Evolutionary conservation across 2,329 filamentous ascomycete genomes (phyloP).

Genomic region (Penicillium sp.): DNA sequence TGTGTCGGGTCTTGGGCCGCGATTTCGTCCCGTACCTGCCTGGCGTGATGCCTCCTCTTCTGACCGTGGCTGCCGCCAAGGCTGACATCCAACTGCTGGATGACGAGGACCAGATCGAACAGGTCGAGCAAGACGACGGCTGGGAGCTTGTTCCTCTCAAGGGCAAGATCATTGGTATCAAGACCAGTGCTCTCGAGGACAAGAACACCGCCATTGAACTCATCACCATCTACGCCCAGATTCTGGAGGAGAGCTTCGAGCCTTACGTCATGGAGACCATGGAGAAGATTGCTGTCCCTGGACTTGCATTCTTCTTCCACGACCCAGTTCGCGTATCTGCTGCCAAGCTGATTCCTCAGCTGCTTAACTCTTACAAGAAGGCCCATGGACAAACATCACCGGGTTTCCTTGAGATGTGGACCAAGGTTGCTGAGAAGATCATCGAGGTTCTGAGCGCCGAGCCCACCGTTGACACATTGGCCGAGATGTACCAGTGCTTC

Average conservation of each 20-base stretch:
- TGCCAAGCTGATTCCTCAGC: slow-evolving; percentile 88
- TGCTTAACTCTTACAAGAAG: slow-evolving; percentile 92
- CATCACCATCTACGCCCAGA: slow-evolving; percentile 94
- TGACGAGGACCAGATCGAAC: slow-evolving; percentile 89
- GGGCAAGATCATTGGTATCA: slow-evolving; percentile 97
- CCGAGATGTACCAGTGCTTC: slow-evolving; percentile 99
- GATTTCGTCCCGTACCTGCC: slow-evolving; percentile 93
- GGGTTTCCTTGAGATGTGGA: slow-evolving; percentile 82
- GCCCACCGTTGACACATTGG: slow-evolving; percentile 91
- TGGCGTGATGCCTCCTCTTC: slow-evolving; percentile 89
- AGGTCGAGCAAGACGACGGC: slow-evolving; percentile 90
- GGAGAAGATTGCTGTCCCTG: slow-evolving; percentile 93
- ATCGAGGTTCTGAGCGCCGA: slow-evolving; percentile 92
- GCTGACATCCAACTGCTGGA: slow-evolving; percentile 96
- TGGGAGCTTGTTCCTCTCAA: slow-evolving; percentile 98
- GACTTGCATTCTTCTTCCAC: slow-evolving; percentile 98
- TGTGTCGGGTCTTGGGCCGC: slow-evolving; percentile 89
- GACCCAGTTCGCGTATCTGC: slow-evolving; percentile 94
- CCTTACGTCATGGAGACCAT: slow-evolving; percentile 91
- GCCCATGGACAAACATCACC: slow-evolving; percentile 79
- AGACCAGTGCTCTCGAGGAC: slow-evolving; percentile 93
- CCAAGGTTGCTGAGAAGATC: slow-evolving; percentile 81
- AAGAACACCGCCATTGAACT: slow-evolving; percentile 99
- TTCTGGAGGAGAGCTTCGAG: slow-evolving; percentile 89
- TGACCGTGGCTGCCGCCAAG: slow-evolving; percentile 90